phyloP scores from a whole-genome alignment of 139 green algal species.

The Chlamydomonas eustigma region DNA sequence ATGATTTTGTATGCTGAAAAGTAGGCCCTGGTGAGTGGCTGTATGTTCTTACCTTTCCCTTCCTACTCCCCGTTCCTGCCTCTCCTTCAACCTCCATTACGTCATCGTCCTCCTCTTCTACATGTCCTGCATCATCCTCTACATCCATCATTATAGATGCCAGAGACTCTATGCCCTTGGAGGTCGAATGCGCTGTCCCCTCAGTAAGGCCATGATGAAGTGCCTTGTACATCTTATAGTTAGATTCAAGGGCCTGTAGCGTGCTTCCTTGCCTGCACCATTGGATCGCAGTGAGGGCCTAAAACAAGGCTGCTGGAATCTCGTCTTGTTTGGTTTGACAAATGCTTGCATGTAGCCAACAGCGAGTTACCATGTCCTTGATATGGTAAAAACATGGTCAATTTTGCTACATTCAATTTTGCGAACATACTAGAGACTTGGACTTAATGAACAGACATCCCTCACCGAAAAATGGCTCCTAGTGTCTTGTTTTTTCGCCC shows the following conservation, averaged over 20 bases:
- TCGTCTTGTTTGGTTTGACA: too few species aligned
- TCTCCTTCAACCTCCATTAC: constrained; percentile 36
- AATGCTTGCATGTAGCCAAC: too few species aligned
- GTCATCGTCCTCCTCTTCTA: constrained; percentile 25
- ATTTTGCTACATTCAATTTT: too few species aligned
- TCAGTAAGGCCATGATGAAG: constrained; percentile 22
- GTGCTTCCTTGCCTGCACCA: constrained; percentile 19
- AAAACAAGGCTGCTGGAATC: too few species aligned
- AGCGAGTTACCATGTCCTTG: too few species aligned
- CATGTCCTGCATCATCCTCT: constrained; percentile 12
- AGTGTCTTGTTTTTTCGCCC: constrained; percentile 94
- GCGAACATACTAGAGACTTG: too few species aligned
- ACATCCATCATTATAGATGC: constrained; percentile 25
- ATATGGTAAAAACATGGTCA: too few species aligned
- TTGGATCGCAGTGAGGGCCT: neutral
- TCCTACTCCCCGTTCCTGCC: too few species aligned
- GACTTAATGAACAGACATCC: constrained; percentile 33
- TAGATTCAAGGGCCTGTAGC: constrained; percentile 68
- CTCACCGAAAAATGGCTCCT: constrained; percentile 79
- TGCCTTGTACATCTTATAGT: constrained; percentile 60
- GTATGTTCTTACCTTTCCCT: too few species aligned
- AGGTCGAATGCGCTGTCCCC: neutral
- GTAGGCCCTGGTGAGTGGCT: too few species aligned
- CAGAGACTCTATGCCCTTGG: neutral
- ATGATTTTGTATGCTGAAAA: too few species aligned